phyloP scores from a whole-genome alignment of 2,329 filamentous ascomycete genomes.

The Niveomyces coronatus region DNA sequence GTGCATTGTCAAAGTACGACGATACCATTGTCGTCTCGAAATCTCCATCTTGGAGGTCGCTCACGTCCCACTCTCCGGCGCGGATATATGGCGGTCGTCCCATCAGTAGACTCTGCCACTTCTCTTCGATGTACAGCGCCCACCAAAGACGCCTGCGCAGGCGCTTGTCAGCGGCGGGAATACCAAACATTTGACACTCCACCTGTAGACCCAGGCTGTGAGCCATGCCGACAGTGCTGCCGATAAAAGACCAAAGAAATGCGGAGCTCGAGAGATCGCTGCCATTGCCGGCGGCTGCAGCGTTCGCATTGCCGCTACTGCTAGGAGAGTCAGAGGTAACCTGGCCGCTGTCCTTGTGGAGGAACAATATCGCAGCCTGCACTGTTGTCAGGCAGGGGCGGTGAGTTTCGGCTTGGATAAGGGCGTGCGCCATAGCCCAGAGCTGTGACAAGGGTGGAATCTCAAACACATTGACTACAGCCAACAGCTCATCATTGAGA shows the following conservation, averaged over 20 bases:
- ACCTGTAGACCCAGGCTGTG: conserved; percentile 25
- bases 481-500: conserved; percentile 10
- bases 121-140: conserved; percentile 28
- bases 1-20: conserved; percentile 8
- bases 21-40: conserved; percentile 5
- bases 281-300: not conserved
- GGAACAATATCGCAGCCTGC: conserved; percentile 10
- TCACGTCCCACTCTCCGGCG: conserved; percentile 21
- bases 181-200: conserved; percentile 25
- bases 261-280: conserved; percentile 19
- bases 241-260: conserved; percentile 27
- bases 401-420: conserved; percentile 8
- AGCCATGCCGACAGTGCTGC: conserved; percentile 23
- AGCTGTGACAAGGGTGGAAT: conserved; percentile 1
- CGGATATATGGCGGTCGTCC: conserved; percentile 26
- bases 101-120: conserved; percentile 25
- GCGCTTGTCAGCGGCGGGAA: conserved; percentile 27
- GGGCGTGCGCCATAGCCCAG: conserved; percentile 9
- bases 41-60: conserved; percentile 7
- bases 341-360: conserved; percentile 8
- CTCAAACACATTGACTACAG: conserved; percentile 6
- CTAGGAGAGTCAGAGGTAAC: not conserved
- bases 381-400: conserved; percentile 5
- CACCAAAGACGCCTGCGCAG: conserved; percentile 28
- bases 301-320: not conserved